Evolutionary conservation across 169 alveolate species (phyloP).

Genomic region (Blepharisma undulans): DNA sequence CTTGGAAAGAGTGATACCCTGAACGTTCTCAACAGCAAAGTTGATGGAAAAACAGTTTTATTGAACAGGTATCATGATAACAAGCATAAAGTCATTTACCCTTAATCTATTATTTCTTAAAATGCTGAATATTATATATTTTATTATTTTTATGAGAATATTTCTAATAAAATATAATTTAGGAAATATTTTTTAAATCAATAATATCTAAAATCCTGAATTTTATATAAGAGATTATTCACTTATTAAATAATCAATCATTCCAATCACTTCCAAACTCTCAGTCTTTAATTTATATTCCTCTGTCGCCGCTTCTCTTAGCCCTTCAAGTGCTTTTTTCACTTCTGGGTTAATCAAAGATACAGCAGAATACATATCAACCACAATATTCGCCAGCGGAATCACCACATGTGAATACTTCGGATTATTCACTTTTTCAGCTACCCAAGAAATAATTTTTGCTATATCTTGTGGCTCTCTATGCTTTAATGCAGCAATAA

Average conservation of each 20-base stretch:
- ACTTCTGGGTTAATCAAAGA: background rate
- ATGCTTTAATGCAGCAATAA: background rate
- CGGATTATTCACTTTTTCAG: constrained; percentile 19
- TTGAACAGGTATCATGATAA: background rate
- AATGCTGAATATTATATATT: too few species aligned
- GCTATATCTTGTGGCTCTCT: background rate
- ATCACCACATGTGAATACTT: background rate
- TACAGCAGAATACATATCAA: constrained; percentile 33
- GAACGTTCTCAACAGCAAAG: background rate
- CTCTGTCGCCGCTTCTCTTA: background rate
- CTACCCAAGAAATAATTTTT: constrained; percentile 22
- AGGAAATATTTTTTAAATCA: too few species aligned
- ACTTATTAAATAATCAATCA: constrained; percentile 11
- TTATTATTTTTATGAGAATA: too few species aligned
- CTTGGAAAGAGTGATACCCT: background rate
- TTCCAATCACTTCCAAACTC: constrained; percentile 31
- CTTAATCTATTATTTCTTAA: background rate
- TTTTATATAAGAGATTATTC: background rate
- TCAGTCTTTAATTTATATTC: constrained; percentile 19
- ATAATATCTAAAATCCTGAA: too few species aligned
- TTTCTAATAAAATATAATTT: too few species aligned
- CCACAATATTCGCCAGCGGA: constrained; percentile 3
- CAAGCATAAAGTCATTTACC: background rate
- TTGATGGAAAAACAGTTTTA: background rate
- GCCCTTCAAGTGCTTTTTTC: background rate